Conservation (phyloP, 371 early-diverging fungal genomes). For the Saksenaea vasiformis region DNA sequence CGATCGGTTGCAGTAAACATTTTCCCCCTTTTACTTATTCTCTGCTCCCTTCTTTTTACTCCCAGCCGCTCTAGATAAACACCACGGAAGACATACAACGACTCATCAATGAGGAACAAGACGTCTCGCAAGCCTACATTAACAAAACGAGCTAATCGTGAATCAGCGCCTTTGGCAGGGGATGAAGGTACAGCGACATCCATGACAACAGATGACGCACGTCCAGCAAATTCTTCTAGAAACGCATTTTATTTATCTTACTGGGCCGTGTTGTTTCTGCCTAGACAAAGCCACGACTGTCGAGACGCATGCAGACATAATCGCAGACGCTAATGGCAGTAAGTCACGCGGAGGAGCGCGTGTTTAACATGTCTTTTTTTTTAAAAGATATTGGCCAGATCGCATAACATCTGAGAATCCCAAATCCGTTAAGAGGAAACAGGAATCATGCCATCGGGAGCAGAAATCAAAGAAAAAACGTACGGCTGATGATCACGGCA, state of each 20-base stretch:
- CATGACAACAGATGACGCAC: not conserved
- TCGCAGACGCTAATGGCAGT: not conserved
- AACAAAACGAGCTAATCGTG: not conserved
- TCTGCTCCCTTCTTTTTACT: not conserved
- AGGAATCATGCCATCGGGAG: not conserved
- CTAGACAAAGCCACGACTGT: not conserved
- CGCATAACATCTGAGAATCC: not conserved
- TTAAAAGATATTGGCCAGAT: not conserved
- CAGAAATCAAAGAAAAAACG: not conserved
- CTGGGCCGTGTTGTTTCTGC: not conserved
- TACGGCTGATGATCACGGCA: not conserved
- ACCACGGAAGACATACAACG: not conserved
- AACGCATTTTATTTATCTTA: not conserved
- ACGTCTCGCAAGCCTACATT: not conserved
- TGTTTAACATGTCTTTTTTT: not conserved
- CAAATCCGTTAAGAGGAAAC: not conserved
- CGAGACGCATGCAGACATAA: not conserved
- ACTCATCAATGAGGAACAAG: not conserved
- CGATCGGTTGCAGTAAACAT: too few relatives aligned
- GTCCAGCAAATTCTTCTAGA: not conserved
- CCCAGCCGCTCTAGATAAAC: not conserved
- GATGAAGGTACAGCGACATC: not conserved
- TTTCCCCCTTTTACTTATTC: not conserved
- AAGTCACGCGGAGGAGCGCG: not conserved
- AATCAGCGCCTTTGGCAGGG: not conserved